phyloP scores from a whole-genome alignment of 352 stramenopile species.

The Pythium sukuiense region DNA sequence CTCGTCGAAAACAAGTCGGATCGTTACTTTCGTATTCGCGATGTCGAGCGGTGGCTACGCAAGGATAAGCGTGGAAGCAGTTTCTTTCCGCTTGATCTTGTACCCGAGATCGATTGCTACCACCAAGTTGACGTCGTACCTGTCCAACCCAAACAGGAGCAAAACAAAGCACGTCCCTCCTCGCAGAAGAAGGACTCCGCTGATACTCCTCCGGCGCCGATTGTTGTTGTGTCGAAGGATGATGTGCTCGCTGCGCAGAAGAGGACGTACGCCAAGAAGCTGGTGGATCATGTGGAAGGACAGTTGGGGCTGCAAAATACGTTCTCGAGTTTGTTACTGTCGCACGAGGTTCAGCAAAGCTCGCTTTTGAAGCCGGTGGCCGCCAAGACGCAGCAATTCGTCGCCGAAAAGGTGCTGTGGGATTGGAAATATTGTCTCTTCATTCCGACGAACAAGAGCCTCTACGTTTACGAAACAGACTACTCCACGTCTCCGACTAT shows the following conservation, averaged over 20 bases:
- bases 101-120: constrained; percentile 61
- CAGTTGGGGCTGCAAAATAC: constrained; percentile 50
- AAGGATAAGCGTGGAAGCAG: constrained; percentile 38
- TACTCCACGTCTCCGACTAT: constrained; percentile 37
- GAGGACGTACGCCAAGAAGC: constrained; percentile 55
- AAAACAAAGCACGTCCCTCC: neutral
- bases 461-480: constrained; percentile 70
- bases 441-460: constrained; percentile 38
- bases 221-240: constrained; percentile 1
- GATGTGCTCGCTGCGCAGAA: constrained; percentile 6
- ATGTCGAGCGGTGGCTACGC: constrained; percentile 49
- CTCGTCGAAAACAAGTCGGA: constrained; percentile 48
- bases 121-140: constrained; percentile 20
- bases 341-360: constrained; percentile 32
- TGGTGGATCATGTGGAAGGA: constrained; percentile 54
- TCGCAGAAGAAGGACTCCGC: constrained; percentile 20
- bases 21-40: constrained; percentile 53
- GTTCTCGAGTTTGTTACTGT: constrained; percentile 54
- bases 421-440: constrained; percentile 77
- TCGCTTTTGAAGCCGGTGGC: constrained; percentile 39
- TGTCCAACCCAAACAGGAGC: neutral
- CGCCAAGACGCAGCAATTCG: constrained; percentile 38
- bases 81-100: constrained; percentile 65
- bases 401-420: constrained; percentile 50
- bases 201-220: neutral